phyloP scores from a whole-genome alignment of 2,329 filamentous ascomycete genomes.

The Arthrobotrys megalospora region DNA sequence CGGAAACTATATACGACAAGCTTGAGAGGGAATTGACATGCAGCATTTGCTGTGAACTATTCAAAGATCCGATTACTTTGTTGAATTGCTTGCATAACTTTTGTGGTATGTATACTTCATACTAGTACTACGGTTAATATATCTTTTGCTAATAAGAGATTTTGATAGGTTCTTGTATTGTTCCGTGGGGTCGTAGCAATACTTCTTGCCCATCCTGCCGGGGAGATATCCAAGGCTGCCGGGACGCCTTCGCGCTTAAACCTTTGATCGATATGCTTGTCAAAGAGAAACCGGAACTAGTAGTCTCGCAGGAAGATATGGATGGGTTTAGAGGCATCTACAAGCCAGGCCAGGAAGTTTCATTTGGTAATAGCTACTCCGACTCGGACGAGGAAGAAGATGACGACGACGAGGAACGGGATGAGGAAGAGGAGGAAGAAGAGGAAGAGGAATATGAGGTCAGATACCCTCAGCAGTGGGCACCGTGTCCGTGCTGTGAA shows the following conservation, averaged over 20 bases:
- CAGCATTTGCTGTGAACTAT: conserved; percentile 89
- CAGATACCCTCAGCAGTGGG: conserved; percentile 1
- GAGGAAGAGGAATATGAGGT: conserved; percentile 23
- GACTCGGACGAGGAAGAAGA: conserved; percentile 19
- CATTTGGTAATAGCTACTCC: background rate
- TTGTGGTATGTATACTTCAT: conserved; percentile 74
- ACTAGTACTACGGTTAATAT: background rate
- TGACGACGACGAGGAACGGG: conserved; percentile 1
- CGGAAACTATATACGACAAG: conserved; percentile 55
- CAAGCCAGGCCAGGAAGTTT: conserved; percentile 47
- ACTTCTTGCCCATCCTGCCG: conserved; percentile 48
- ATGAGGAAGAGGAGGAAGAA: conserved; percentile 27
- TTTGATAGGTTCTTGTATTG: conserved; percentile 49
- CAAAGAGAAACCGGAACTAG: conserved; percentile 52
- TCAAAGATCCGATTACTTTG: conserved; percentile 89
- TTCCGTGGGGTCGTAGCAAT: conserved; percentile 48
- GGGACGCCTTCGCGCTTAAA: conserved; percentile 55
- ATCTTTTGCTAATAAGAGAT: background rate
- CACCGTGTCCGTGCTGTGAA: conserved; percentile 38
- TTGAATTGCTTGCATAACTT: conserved; percentile 96
- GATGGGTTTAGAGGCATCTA: conserved; percentile 13
- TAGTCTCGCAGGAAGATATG: conserved; percentile 41
- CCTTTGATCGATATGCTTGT: conserved; percentile 57
- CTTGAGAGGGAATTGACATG: conserved; percentile 58
- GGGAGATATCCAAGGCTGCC: conserved; percentile 14